Evolutionary conservation across 768 basidiomycete species (phyloP).

Genomic region (Ramaria sp.): DNA sequence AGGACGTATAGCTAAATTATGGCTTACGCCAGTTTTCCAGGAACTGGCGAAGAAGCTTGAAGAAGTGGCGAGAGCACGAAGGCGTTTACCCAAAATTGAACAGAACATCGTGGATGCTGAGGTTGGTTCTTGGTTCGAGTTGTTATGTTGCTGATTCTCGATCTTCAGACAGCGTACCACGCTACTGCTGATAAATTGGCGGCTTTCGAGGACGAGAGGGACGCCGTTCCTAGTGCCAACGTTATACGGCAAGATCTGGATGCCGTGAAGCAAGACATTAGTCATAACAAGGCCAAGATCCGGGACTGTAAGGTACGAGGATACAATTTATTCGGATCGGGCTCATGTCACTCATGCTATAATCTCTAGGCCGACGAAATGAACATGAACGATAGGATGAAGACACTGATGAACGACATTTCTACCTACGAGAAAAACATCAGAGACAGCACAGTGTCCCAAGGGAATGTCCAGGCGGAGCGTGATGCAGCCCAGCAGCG

Average conservation of each 20-base stretch:
- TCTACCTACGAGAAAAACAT: slow-evolving; percentile 31
- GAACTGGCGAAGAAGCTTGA: slow-evolving; percentile 34
- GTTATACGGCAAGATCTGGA: slow-evolving; percentile 30
- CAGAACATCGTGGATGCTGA: slow-evolving; percentile 28
- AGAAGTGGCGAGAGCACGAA: slow-evolving; percentile 28
- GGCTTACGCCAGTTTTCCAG: slow-evolving; percentile 15
- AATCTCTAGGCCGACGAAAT: slow-evolving; percentile 37
- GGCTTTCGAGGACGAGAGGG: slow-evolving; percentile 28
- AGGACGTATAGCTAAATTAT: background rate
- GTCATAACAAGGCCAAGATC: slow-evolving; percentile 35
- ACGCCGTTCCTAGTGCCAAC: slow-evolving; percentile 34
- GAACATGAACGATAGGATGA: slow-evolving; percentile 34
- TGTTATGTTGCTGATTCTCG: slow-evolving; percentile 4
- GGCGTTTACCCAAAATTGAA: slow-evolving; percentile 29
- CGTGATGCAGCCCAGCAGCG: background rate
- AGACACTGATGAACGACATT: slow-evolving; percentile 23
- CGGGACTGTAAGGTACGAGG: slow-evolving; percentile 33
- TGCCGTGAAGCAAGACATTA: slow-evolving; percentile 30
- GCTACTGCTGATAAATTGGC: slow-evolving; percentile 27
- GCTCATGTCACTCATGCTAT: background rate
- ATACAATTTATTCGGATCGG: background rate
- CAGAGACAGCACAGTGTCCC: background rate
- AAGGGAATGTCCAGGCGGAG: slow-evolving; percentile 1
- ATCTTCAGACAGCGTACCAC: slow-evolving; percentile 22
- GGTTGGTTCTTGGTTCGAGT: slow-evolving; percentile 18